These are phyloP conservation scores for Termitomyces sp. DNA, from an alignment of 768 basidiomycete genomes.

Conservation along the genomic window DNA sequence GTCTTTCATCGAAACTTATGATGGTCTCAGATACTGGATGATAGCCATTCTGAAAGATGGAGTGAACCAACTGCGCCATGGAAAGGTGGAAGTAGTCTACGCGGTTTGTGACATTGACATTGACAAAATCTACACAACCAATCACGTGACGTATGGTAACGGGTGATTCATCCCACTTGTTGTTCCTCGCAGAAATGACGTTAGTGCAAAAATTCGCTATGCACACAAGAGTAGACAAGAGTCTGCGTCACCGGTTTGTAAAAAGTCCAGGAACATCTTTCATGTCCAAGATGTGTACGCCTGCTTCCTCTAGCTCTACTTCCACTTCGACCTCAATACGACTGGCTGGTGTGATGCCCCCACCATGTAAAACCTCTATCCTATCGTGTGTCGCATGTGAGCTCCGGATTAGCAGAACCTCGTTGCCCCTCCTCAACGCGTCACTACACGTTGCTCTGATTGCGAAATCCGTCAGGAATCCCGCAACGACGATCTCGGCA, in stretches of 20 bases:
- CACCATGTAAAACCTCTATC: slow-evolving; percentile 55
- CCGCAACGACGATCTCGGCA: slow-evolving; percentile 61
- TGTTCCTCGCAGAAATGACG: neutral
- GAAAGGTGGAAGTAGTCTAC: neutral
- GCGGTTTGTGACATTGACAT: no score
- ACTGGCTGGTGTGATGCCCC: slow-evolving; percentile 44
- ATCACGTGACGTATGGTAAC: neutral
- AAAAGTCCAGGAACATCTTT: slow-evolving; percentile 56
- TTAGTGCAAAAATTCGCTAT: neutral
- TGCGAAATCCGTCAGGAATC: slow-evolving; percentile 65
- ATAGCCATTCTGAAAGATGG: slow-evolving; percentile 27
- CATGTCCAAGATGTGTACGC: slow-evolving; percentile 62
- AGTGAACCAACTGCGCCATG: slow-evolving; percentile 23
- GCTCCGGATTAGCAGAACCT: slow-evolving; percentile 55
- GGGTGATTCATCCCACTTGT: no score
- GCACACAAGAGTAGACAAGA: neutral
- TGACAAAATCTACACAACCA: neutral
- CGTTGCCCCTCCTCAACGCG: slow-evolving; percentile 58
- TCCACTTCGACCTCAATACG: slow-evolving; percentile 57
- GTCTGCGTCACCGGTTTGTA: slow-evolving; percentile 35
- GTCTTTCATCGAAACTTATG: slow-evolving; percentile 16
- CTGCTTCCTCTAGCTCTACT: slow-evolving; percentile 63
- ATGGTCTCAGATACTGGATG: slow-evolving; percentile 30
- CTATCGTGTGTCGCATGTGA: slow-evolving; percentile 68
- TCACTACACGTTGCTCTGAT: slow-evolving; percentile 55